Percentiles rank a stretch among this genome's conserved stretches.
phyloP scores from a whole-genome alignment of 805 yeast species.

The Yamadazyma sp. region DNA sequence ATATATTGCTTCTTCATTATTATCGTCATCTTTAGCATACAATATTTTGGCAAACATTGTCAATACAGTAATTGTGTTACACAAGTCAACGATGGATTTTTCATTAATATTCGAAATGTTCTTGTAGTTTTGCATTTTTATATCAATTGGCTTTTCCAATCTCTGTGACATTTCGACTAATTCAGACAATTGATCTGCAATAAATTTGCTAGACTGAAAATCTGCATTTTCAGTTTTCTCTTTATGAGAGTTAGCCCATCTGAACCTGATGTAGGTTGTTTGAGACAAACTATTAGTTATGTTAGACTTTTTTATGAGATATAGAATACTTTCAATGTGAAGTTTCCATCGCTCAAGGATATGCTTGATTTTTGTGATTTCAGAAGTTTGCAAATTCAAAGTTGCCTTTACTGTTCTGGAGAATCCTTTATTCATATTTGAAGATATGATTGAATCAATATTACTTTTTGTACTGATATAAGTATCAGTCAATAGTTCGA shows the following conservation, averaged over 20 bases:
- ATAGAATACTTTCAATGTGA: slow-evolving; percentile 8
- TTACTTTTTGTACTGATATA: slow-evolving; percentile 32
- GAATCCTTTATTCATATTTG: slow-evolving; percentile 13
- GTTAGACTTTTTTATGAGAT: background rate
- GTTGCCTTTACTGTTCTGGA: slow-evolving; percentile 23
- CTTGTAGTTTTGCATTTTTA: slow-evolving; percentile 56
- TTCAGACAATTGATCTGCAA: slow-evolving; percentile 21
- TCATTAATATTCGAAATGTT: slow-evolving; percentile 55
- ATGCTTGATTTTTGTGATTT: slow-evolving; percentile 35
- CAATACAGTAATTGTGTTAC: slow-evolving; percentile 70
- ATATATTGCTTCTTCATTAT: slow-evolving; percentile 30
- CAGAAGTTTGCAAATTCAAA: slow-evolving; percentile 34
- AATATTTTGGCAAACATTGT: slow-evolving; percentile 58
- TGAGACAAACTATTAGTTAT: background rate
- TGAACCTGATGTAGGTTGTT: slow-evolving; percentile 13
- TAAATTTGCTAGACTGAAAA: slow-evolving; percentile 28
- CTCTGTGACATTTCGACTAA: slow-evolving; percentile 11
- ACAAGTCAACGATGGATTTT: slow-evolving; percentile 52
- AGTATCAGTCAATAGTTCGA: slow-evolving; percentile 46
- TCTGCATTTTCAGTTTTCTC: slow-evolving; percentile 25
- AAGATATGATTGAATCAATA: slow-evolving; percentile 17
- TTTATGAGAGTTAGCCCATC: slow-evolving; percentile 34
- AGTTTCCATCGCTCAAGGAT: slow-evolving; percentile 50
- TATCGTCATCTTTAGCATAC: slow-evolving; percentile 25
- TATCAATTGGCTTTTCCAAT: slow-evolving; percentile 10